phyloP scores from a whole-genome alignment of 176 grass and related monocot species.

The Pontederia paniculata region DNA sequence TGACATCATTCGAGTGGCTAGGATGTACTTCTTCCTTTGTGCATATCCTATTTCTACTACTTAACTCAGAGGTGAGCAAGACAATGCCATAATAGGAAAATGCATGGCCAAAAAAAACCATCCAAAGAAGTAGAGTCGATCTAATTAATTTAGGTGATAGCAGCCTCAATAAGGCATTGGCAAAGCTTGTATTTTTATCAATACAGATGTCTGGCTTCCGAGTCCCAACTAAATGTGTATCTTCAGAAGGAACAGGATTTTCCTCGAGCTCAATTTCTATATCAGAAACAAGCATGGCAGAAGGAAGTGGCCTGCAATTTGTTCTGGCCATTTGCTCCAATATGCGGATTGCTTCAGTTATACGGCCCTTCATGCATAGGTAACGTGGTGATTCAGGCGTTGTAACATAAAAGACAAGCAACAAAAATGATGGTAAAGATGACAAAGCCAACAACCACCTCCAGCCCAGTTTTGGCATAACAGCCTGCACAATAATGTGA shows the following conservation, averaged over 20 bases:
- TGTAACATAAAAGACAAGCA: constrained; percentile 68
- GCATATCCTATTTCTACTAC: constrained; percentile 63
- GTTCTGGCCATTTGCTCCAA: constrained; percentile 64
- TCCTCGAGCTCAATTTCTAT: constrained; percentile 59
- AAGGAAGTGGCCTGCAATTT: constrained; percentile 49
- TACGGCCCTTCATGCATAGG: constrained; percentile 73
- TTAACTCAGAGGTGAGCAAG: constrained; percentile 83
- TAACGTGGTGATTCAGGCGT: constrained; percentile 90
- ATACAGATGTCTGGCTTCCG: constrained; percentile 13
- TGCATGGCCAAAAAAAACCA: constrained; percentile 91
- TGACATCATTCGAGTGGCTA: constrained; percentile 37
- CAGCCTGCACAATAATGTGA: constrained; percentile 34
- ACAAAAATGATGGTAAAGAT: constrained; percentile 60
- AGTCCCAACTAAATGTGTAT: constrained; percentile 33
- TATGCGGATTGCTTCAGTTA: constrained; percentile 39
- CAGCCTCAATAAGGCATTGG: constrained; percentile 48
- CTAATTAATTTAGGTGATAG: constrained; percentile 52
- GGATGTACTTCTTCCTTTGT: constrained; percentile 40
- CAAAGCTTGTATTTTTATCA: constrained; percentile 29
- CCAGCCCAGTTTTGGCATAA: constrained; percentile 94
- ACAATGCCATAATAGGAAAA: constrained; percentile 98
- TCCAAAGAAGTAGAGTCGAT: constrained; percentile 91
- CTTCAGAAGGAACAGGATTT: constrained; percentile 45
- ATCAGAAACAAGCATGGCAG: constrained; percentile 59
- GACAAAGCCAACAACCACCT: constrained; percentile 81